Base-by-base conservation (phyloP, 2,329 filamentous ascomycete species). In the Nothopassalora personata region DNA sequence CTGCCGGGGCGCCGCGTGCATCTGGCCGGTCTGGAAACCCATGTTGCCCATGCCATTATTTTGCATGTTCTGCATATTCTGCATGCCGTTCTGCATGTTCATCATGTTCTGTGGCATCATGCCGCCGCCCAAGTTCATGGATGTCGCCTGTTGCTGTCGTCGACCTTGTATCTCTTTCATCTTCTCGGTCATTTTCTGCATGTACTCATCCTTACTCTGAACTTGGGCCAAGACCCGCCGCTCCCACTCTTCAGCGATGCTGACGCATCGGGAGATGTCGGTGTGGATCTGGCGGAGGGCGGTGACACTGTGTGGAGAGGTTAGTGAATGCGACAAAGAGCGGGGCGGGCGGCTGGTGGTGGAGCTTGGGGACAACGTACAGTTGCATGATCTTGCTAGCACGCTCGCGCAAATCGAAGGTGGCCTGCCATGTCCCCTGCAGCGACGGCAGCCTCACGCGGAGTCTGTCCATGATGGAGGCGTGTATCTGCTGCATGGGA, bases 351-450 rank as follows among this genome's bases (percentile, higher is more conserved):
- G 27, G 19, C 28, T 46, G 19, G 46, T 45, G 18, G 28, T 51
- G 49, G 10, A 28, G 28, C 23, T 9, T n/a, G 33, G 33, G 23
- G 15, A 34, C 36, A 19, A 68, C 71, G 62, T 57, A 73, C 71
- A 74, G 59, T 54, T 72, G 71, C 63, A 74, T 67, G 39, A 72
- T 66, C 34, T 59, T 60, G 19, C 45, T 36, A 9, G 69, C 66
- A 45, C 72, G 68, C 23, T 68, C 66, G 31, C 65, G 60, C 10
- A 66, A 39, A 34, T 71, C 66, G 53, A 72, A 61, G 8, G 68
- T 71, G 15, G 63, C 61, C 63, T 73, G 71, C 72, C 72, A 74
- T n/a, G 62, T 66, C 10, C 57, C 57, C 34, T 63, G 59, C 33
- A 69, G 60, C 34, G 60, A 57, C 33, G 58, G 53, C 49, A 61